Percentiles rank a stretch among this genome's conserved stretches.
These are phyloP conservation scores for Penicillium ucsense DNA, from an alignment of 495 filamentous ascomycete genomes.

Conservation along the genomic window DNA sequence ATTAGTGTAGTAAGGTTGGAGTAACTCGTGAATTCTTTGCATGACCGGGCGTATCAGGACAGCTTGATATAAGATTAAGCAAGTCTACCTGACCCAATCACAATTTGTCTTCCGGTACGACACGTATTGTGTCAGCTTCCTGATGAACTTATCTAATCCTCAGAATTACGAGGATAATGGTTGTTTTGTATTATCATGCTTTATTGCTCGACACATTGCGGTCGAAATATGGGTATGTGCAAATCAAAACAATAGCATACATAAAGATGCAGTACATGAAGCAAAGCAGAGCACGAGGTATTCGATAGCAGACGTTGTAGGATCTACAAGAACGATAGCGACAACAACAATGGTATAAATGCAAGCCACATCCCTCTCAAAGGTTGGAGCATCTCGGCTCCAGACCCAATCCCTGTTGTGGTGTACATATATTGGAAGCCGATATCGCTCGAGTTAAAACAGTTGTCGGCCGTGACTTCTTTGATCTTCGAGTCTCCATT, in stretches of 20 bases:
- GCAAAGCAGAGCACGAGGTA: background rate
- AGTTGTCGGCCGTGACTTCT: constrained; percentile 68
- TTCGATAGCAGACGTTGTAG: no score
- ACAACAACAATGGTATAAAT: constrained; percentile 17
- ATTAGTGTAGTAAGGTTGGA: no score
- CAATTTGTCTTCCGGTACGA: no score
- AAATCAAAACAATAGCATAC: constrained; percentile 7
- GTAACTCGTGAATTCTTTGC: no score
- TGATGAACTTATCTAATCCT: no score
- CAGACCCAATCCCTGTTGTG: constrained; percentile 43
- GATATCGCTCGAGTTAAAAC: constrained; percentile 71
- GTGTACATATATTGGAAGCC: constrained; percentile 69
- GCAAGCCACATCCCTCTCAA: constrained; percentile 6
- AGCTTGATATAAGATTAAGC: no score
- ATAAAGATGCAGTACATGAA: constrained; percentile 10
- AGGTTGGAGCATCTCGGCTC: constrained; percentile 22
- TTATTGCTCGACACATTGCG: background rate
- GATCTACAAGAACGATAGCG: constrained; percentile 18
- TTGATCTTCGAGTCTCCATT: constrained; percentile 51
- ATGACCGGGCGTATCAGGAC: no score
- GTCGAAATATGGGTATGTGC: constrained; percentile 15
- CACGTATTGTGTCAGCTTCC: no score
- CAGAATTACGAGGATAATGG: no score
- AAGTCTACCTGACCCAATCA: no score
- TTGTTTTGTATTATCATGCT: no score